phyloP scores from a whole-genome alignment of 208 protist species.

The Acanthamoeba royreba region DNA sequence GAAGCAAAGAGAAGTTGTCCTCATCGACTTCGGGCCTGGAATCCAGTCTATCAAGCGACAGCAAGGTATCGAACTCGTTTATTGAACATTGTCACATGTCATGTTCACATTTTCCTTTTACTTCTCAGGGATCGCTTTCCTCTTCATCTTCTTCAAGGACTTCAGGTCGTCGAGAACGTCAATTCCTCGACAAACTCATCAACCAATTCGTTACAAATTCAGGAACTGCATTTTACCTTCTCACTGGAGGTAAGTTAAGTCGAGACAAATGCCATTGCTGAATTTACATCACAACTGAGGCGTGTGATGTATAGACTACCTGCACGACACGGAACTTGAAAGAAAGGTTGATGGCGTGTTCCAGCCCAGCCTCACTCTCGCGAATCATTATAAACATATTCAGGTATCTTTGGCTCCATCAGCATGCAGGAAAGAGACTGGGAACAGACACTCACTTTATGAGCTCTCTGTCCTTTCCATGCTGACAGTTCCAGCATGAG shows the following conservation, averaged over 20 bases:
- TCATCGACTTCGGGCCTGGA: neutral
- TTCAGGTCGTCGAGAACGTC: neutral
- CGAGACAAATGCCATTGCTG: neutral
- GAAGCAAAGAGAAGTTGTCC: neutral
- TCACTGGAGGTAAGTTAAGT: neutral
- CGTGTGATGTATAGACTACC: neutral
- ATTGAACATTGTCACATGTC: neutral
- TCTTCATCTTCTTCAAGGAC: neutral
- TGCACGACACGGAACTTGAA: neutral
- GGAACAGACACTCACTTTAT: neutral
- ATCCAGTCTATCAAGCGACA: neutral
- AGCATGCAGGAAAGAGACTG: neutral
- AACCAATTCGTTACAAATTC: neutral
- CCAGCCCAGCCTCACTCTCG: neutral
- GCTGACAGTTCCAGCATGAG: neutral
- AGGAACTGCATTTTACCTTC: neutral
- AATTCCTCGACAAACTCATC: slow-evolving; percentile 1
- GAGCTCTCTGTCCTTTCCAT: neutral
- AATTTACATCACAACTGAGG: neutral
- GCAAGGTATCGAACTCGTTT: neutral
- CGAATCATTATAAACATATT: neutral
- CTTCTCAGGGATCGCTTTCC: neutral
- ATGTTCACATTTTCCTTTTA: neutral
- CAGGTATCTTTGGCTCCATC: neutral
- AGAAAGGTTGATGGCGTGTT: neutral